Evolutionary conservation across 768 basidiomycete species (phyloP), one percentile per base, ranked within the genome.

Genomic region (Mycena rebaudengoi): DNA sequence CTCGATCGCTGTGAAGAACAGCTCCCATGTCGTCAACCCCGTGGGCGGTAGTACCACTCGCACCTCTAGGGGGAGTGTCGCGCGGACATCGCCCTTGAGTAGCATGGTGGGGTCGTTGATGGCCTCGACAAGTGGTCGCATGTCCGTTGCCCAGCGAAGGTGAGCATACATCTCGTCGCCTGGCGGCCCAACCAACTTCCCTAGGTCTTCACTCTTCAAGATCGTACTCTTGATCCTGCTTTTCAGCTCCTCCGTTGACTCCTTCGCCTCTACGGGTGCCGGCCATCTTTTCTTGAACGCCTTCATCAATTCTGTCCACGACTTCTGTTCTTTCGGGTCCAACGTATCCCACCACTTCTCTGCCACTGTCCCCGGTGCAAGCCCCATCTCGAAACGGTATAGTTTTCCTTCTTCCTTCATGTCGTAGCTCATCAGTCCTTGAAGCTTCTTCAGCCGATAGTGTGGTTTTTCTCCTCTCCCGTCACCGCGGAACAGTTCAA

Each of bases 281-380:
- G 65, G 33, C 65, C 65, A 66, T 16, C 58, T 57, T 28, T 6
- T 35, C 28, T 51, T 35, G 35, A 66, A 66, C 0, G 54, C 54
- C 4, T 3, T 14, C 49, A 51, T 32, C 39, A 62, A 3, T 8
- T 5, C 10, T 7, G 7, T 30, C 54, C 54, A 57, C 25, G 33
- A 20, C 32, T 28, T 18, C 60, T 37, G 57, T 7, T 66, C 54
- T 8, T 16, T 14, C 1, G 14, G 41, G 16, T 8, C 5, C 20
- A 66, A n/a, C 0, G 7, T 25, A 10, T 14, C n/a, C 26, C 30
- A 66, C 64, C 64, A 66, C 23, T 35, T 33, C 25, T 65, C 64
- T 6, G 64, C 64, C n/a, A n/a, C 32, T 32, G 30, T 1, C 55
- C 29, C 2, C 57, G 57, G 35, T 54, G 26, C 18, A 65, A 28